Evolutionary conservation across 306 rosid genomes (phyloP).

Genomic region (Luffa acutangula): DNA sequence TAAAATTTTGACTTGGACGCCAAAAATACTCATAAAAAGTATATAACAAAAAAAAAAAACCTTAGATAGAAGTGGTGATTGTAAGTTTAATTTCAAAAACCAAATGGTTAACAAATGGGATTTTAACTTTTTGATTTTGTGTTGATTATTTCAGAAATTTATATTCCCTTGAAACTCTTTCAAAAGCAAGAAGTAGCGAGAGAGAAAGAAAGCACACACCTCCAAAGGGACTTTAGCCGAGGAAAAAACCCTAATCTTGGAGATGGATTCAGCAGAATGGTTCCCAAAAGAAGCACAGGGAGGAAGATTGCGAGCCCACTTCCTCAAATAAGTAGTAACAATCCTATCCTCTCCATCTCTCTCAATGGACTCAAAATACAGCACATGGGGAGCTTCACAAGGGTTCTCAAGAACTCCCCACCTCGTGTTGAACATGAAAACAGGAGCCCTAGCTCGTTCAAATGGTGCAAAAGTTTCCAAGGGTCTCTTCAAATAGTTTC

Average conservation of each 20-base stretch:
- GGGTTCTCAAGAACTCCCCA: slow-evolving; percentile 17
- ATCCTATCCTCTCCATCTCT: neutral
- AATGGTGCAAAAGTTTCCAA: slow-evolving; percentile 35
- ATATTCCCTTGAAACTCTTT: neutral
- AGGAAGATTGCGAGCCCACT: slow-evolving; percentile 14
- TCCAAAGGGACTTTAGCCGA: slow-evolving; percentile 10
- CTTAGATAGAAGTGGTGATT: too few species aligned
- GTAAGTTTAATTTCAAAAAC: too few species aligned
- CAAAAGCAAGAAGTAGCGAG: too few species aligned
- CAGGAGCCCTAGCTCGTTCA: slow-evolving; percentile 13
- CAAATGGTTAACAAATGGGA: too few species aligned
- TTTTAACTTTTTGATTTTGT: too few species aligned
- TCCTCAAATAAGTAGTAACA: slow-evolving; percentile 20
- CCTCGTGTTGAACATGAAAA: slow-evolving; percentile 39
- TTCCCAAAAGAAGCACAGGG: slow-evolving; percentile 25
- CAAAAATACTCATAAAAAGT: too few species aligned
- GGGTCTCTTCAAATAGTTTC: slow-evolving; percentile 24
- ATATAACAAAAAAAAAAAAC: too few species aligned
- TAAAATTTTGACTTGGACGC: too few species aligned
- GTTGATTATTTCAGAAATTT: too few species aligned
- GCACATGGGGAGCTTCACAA: slow-evolving; percentile 37
- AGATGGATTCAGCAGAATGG: slow-evolving; percentile 29
- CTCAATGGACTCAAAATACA: slow-evolving; percentile 21
- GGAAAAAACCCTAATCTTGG: slow-evolving; percentile 25
- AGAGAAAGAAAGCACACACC: neutral